Evolutionary conservation across 495 filamentous ascomycete species (phyloP), one percentile per base, ranked within the genome.

Genomic region (Neurospora sp.): DNA sequence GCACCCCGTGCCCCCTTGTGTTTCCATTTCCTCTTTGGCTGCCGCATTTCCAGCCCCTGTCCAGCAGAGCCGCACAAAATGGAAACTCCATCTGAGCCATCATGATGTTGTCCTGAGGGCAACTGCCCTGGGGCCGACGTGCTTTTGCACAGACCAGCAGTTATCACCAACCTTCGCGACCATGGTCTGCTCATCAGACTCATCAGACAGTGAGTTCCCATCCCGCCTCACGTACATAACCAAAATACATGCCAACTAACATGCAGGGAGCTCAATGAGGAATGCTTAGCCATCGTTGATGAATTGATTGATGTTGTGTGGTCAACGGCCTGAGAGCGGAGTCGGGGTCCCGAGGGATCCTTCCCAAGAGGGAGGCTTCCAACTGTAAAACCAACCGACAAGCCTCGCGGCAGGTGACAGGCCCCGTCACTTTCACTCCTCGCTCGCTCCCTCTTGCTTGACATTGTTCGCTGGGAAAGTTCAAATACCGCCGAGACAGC

Each of bases 261-360:
- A 31, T 62, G 5, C 11, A 13, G 24, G 0, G 17, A 8, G 0
- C 0, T 8, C 24, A 31, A 6, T 0, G 54, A 15, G 13, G 7
- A 62, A 62, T 62, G 0, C 48, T 28, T 1, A 62, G 10, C 11
- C 24, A 62, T 62, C 24, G 24, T 54, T 62, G 13, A 62, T 7
- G 13, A 17, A 15, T 8, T 31, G 11, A 15, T 8, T 31, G 11
- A 31, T 31, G 13, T 31, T 31, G 11, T 31, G 24, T 31, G 48
- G 11, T 48, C 0, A 24, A 24, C n/a, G 28, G 3, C 54, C 54
- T 34, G 6, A 28, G 54, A 34, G 15, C 28, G 54, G 54, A 6
- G 15, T 3, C 28, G 54, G 54, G 2, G 21, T 0, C 3, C 3
- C 0, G 7, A 66, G 15, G 13, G 54, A 34, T 66, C 13, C 13